These are phyloP conservation scores for Verbena officinalis DNA, from an alignment of 257 asterid genomes.

Conservation along the genomic window DNA sequence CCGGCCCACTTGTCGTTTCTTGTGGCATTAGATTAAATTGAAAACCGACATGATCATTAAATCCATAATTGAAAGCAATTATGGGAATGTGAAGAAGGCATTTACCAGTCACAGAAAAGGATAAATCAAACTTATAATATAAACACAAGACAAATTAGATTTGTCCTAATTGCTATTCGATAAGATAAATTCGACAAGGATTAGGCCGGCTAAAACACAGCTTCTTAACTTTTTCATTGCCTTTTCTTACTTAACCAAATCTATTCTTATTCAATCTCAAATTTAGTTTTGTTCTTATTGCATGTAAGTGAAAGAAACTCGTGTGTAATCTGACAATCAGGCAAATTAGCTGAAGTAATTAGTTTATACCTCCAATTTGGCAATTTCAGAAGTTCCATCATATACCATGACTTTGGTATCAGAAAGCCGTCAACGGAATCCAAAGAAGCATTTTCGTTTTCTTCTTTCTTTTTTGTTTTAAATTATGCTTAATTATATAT, in stretches of 20 bases:
- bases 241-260: conserved; percentile 22
- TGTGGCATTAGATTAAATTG: conserved; percentile 36
- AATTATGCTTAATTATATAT: too few species aligned
- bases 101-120: conserved; percentile 30
- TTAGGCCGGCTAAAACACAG: conserved; percentile 76
- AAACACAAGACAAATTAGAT: background rate
- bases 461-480: background rate
- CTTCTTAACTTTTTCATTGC: conserved; percentile 48
- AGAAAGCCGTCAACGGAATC: conserved; percentile 8
- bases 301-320: background rate
- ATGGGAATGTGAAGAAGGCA: conserved; percentile 45
- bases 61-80: conserved; percentile 32
- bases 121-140: conserved; percentile 20
- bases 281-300: background rate
- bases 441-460: conserved; percentile 13
- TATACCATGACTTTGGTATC: too few species aligned
- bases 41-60: conserved; percentile 25
- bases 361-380: conserved; percentile 10
- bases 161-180: conserved; percentile 41
- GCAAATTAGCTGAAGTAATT: conserved; percentile 30
- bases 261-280: conserved; percentile 16
- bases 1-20: conserved; percentile 45
- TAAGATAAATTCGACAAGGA: conserved; percentile 46
- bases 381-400: conserved; percentile 21
- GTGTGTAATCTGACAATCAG: background rate